phyloP scores from a whole-genome alignment of 169 alveolate species.

The Plasmodium inui region DNA sequence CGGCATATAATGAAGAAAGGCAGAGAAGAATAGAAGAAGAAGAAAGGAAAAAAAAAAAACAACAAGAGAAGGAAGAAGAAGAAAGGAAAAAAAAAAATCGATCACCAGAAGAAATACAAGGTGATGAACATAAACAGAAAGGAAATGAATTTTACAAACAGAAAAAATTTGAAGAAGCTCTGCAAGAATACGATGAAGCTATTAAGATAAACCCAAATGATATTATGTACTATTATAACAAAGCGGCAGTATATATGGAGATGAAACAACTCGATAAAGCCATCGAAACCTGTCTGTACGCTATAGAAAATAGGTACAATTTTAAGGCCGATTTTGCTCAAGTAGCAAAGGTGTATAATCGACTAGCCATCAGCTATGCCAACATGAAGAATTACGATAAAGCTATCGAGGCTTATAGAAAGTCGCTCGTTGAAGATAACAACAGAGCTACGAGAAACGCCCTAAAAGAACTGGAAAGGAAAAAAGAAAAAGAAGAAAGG shows the following conservation, averaged over 20 bases:
- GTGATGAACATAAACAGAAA: constrained; percentile 85
- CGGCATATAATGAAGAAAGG: constrained; percentile 14
- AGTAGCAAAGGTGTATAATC: constrained; percentile 90
- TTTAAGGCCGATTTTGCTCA: constrained; percentile 91
- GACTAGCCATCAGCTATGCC: constrained; percentile 91
- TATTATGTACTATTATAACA: constrained; percentile 89
- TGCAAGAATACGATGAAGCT: constrained; percentile 94
- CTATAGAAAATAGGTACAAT: constrained; percentile 93
- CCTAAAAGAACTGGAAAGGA: constrained; percentile 93
- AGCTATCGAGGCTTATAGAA: constrained; percentile 93
- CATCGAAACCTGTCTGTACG: constrained; percentile 93
- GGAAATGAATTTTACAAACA: constrained; percentile 90
- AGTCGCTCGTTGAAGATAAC: constrained; percentile 94
- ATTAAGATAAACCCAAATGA: constrained; percentile 92
- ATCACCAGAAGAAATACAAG: constrained; percentile 69
- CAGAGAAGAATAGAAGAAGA: constrained; percentile 47
- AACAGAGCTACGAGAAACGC: constrained; percentile 93
- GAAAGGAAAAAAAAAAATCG: constrained; percentile 56
- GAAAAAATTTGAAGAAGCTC: constrained; percentile 95
- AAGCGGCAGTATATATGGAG: constrained; percentile 97
- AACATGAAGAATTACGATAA: constrained; percentile 89
- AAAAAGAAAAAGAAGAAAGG: constrained; percentile 92
- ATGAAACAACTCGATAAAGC: constrained; percentile 94
- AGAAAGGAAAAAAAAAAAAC: constrained; percentile 75
- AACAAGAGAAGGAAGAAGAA: constrained; percentile 75